phyloP scores from a whole-genome alignment of 768 basidiomycete species.

The Psilocybe sp. region DNA sequence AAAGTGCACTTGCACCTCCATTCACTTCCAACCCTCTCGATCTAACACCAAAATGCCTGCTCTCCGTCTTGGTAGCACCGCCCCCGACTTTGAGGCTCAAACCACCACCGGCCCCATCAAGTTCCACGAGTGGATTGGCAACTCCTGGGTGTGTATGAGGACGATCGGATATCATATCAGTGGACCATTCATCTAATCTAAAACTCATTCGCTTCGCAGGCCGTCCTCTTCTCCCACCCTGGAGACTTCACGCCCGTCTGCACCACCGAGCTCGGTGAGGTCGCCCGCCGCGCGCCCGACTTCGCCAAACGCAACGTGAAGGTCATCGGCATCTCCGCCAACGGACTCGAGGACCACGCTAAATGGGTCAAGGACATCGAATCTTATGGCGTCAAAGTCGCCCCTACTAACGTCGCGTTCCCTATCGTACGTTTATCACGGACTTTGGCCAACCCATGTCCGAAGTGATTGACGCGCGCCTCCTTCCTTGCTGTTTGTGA shows the following conservation, averaged over 20 bases:
- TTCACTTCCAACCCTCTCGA: neutral
- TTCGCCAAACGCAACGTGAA: conserved; percentile 89
- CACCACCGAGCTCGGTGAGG: conserved; percentile 97
- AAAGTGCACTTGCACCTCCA: conserved; percentile 6
- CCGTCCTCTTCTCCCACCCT: conserved; percentile 91
- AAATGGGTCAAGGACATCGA: conserved; percentile 90
- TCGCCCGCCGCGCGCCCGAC: conserved; percentile 81
- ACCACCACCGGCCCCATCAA: conserved; percentile 86
- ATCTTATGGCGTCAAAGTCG: conserved; percentile 66
- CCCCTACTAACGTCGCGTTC: conserved; percentile 77
- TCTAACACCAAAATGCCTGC: conserved; percentile 33
- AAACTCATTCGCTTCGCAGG: conserved; percentile 38
- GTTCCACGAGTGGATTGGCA: conserved; percentile 91
- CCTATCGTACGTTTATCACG: conserved; percentile 68
- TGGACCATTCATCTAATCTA: neutral
- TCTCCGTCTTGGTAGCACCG: conserved; percentile 82
- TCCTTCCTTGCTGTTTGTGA: too few species aligned
- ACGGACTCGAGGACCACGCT: conserved; percentile 79
- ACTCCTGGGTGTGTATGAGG: conserved; percentile 67
- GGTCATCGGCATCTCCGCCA: conserved; percentile 91
- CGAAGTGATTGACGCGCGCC: neutral
- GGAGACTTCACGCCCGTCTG: conserved; percentile 92
- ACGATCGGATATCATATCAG: neutral
- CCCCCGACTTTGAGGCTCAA: conserved; percentile 89
- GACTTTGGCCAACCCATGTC: neutral